A percentile compares a stretch with the other conserved stretches of the same genome.
Evolutionary conservation across 2,329 filamentous ascomycete species (phyloP).

Genomic region (Curvularia hawaiiensis): DNA sequence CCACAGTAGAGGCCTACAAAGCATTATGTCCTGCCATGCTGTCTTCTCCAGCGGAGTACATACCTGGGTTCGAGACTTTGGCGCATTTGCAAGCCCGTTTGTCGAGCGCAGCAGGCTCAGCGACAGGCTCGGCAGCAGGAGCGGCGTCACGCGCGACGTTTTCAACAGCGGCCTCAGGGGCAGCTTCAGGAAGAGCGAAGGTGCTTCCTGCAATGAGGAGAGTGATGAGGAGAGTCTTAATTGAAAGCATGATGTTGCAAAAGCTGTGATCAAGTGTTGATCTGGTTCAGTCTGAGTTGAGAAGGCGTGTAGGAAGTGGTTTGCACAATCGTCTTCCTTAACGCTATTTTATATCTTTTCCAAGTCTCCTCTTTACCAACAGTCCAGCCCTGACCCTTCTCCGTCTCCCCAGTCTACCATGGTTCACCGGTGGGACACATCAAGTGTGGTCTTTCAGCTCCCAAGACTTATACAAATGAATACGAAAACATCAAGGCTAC

Average conservation of each 20-base stretch:
- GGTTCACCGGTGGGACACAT: neutral
- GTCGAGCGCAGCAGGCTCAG: constrained; percentile 1
- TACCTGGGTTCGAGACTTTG: constrained; percentile 9
- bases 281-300: neutral
- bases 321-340: neutral
- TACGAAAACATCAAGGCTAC: neutral
- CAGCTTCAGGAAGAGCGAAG: constrained; percentile 4
- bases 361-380: neutral
- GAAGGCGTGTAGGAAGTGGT: neutral
- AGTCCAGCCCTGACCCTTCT: neutral
- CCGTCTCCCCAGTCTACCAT: neutral
- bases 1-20: constrained; percentile 2
- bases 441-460: neutral
- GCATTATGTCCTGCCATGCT: neutral
- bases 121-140: neutral
- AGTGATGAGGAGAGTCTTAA: constrained; percentile 6
- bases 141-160: constrained; percentile 2
- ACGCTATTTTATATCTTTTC: neutral
- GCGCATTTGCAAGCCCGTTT: constrained; percentile 10
- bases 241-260: constrained; percentile 4
- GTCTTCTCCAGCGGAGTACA: neutral
- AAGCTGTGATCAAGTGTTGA: neutral
- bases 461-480: constrained; percentile 4
- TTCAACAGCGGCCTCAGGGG: neutral
- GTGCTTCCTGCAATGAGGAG: constrained; percentile 5